Base-by-base conservation (phyloP, 768 basidiomycete genomes). In the Rhodotorula paludigena region DNA sequence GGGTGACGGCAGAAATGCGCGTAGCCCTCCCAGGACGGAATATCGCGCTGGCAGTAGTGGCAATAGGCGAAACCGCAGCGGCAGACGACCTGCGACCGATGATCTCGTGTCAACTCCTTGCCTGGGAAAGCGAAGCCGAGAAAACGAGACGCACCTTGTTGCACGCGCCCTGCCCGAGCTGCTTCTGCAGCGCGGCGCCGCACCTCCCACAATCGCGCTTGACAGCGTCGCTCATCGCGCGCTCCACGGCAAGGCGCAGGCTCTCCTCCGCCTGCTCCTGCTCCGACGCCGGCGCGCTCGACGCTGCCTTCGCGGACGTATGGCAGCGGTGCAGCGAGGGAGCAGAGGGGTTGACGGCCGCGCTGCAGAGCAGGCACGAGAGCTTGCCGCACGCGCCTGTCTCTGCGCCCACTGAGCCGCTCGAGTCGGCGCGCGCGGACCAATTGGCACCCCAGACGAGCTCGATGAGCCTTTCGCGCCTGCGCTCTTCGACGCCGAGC, bases 181-280 rank as follows among this genome's bases (percentile, higher is more conserved):
- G 28, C 41, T 66, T 66, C 7, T 23, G n/a, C 28, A 56, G 47
- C 32, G 41, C 41, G 4, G 42, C 59, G 3, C 59, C 65, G 32
- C 65, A 66, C 38, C 48, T 35, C 39, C 41, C 42, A 38, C 65
- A 66, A 18, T 30, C 36, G 38, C 53, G 25, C 45, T 15, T 28
- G 15, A 32, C 59, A 7, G 65, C 65, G 23, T 33, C 54, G 45
- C 54, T 66, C 65, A 60, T 66, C 18, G 65, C 65, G 33, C 28
- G 20, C 59, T 66, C 65, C 32, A 61, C 59, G 5, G 52, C 65
- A 18, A 66, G 42, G 25, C 65, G 39, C 32, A 66, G 21, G 15
- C 47, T 41, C 28, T 66, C 59, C 54, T 66, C 54, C 47, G 48
- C 59, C 7, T 42, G 30, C 20, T 28, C 54, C 20, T 66, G 53